Conservation (phyloP, 2,329 filamentous ascomycete genomes). For the Hymenoscyphus infarciens region DNA sequence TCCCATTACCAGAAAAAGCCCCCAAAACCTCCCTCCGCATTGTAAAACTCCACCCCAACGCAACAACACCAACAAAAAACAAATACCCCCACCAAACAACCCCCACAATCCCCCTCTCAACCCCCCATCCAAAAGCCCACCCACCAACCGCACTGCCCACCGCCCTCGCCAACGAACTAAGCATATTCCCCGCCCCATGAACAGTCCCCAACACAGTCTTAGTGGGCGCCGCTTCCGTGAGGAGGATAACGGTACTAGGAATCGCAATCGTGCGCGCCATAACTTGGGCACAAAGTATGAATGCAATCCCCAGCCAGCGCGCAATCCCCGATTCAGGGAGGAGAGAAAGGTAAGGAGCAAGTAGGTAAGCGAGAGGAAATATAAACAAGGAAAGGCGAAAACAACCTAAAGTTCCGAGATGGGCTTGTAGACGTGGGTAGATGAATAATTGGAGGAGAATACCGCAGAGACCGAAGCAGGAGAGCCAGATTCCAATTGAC, state of each 20-base stretch:
- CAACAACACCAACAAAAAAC: constrained; percentile 40
- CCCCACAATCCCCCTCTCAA: constrained; percentile 33
- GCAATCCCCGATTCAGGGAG: constrained; percentile 36
- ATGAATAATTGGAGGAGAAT: constrained; percentile 67
- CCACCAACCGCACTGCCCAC: constrained; percentile 50
- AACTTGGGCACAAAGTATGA: constrained; percentile 65
- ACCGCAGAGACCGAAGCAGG: constrained; percentile 65
- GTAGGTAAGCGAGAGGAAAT: constrained; percentile 66
- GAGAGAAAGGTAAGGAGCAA: constrained; percentile 67
- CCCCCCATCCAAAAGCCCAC: constrained; percentile 29
- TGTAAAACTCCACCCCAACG: constrained; percentile 24
- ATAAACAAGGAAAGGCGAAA: constrained; percentile 65
- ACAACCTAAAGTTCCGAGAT: constrained; percentile 63
- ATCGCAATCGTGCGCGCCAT: constrained; percentile 67
- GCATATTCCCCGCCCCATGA: constrained; percentile 50
- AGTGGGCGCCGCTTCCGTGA: constrained; percentile 57
- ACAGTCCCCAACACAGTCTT: constrained; percentile 54
- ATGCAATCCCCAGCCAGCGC: constrained; percentile 46
- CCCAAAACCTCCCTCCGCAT: constrained; percentile 22
- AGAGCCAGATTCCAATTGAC: constrained; percentile 65
- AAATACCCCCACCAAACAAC: constrained; percentile 32
- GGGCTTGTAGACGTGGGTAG: constrained; percentile 64
- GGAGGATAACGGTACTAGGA: constrained; percentile 54
- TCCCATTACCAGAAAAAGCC: constrained; percentile 8
- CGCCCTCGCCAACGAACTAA: constrained; percentile 45